These are phyloP conservation scores for Lagenidium sp. DNA, from an alignment of 352 stramenopile species.

Conservation along the genomic window DNA sequence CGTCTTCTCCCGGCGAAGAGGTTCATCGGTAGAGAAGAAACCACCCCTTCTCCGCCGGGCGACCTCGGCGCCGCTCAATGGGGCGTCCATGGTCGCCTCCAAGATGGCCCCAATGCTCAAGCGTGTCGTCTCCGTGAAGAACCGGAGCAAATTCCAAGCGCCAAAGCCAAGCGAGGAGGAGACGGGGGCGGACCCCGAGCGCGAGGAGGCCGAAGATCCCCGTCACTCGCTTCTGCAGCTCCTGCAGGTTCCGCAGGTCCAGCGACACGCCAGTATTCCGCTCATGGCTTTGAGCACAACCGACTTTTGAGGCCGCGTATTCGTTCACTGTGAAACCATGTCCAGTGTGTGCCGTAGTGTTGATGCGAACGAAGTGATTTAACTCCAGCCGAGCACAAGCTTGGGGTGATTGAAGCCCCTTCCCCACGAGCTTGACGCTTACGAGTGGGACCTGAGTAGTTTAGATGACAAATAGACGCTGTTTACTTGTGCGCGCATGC, in stretches of 20 bases:
- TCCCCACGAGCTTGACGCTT: too few species aligned
- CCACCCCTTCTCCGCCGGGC: constrained; percentile 15
- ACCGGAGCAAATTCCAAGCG: too few species aligned
- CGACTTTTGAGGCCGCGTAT: constrained; percentile 5
- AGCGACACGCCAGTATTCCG: constrained; percentile 38
- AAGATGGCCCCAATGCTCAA: constrained; percentile 54
- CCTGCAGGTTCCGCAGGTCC: constrained; percentile 43
- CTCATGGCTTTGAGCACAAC: constrained; percentile 44
- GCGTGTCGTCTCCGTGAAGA: constrained; percentile 24
- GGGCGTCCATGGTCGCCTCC: constrained; percentile 43
- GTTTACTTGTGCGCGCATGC: not conserved
- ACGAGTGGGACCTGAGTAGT: too few species aligned
- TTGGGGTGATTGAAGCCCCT: too few species aligned
- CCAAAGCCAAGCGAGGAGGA: too few species aligned
- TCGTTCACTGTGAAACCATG: not conserved
- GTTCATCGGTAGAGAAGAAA: constrained; percentile 19
- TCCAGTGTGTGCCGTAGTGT: not conserved
- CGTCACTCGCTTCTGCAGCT: constrained; percentile 60
- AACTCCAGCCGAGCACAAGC: too few species aligned
- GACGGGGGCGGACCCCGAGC: constrained; percentile 9
- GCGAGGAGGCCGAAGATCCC: constrained; percentile 31
- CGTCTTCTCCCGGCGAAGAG: constrained; percentile 16
- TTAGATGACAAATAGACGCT: not conserved
- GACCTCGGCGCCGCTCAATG: constrained; percentile 17
- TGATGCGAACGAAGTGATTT: not conserved